Evolutionary conservation across 257 asterid species (phyloP).

Genomic region (Ophiorrhiza pumila): DNA sequence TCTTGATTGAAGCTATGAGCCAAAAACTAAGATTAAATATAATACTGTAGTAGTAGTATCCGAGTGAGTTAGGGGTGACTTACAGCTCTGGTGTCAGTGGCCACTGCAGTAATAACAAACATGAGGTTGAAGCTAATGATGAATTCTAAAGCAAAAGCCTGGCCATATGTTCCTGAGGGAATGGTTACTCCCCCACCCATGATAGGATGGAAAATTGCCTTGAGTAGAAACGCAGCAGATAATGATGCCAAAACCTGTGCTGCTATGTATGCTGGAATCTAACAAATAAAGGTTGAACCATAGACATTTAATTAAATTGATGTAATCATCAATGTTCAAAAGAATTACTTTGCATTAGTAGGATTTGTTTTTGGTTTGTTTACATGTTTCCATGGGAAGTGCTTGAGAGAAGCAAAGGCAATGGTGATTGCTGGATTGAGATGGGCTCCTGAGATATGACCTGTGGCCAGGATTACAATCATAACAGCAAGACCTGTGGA

Average conservation of each 20-base stretch:
- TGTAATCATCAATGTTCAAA: neutral
- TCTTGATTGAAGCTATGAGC: neutral
- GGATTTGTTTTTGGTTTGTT: neutral
- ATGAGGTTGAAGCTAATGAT: constrained; percentile 78
- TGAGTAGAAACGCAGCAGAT: constrained; percentile 56
- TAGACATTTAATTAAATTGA: neutral
- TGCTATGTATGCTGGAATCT: constrained; percentile 78
- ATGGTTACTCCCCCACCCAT: constrained; percentile 90
- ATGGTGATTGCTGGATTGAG: constrained; percentile 85
- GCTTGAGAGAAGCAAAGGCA: constrained; percentile 81
- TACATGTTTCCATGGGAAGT: constrained; percentile 88
- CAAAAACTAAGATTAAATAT: neutral
- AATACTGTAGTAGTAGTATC: neutral
- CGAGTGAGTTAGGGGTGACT: constrained; percentile 19
- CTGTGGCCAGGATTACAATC: constrained; percentile 84
- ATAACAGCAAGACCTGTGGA: constrained; percentile 84
- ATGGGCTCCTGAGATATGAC: constrained; percentile 96
- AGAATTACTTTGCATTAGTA: neutral
- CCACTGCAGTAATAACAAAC: constrained; percentile 90
- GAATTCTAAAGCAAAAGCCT: constrained; percentile 80
- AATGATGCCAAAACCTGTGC: constrained; percentile 72
- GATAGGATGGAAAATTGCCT: constrained; percentile 54
- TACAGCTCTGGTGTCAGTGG: constrained; percentile 93
- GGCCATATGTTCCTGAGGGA: constrained; percentile 46
- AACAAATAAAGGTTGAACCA: neutral